Percentiles rank a stretch among this genome's conserved stretches.
These are phyloP conservation scores for Trichosporon sp. DNA, from an alignment of 1,284 basidiomycete genomes.

Conservation along the genomic window DNA sequence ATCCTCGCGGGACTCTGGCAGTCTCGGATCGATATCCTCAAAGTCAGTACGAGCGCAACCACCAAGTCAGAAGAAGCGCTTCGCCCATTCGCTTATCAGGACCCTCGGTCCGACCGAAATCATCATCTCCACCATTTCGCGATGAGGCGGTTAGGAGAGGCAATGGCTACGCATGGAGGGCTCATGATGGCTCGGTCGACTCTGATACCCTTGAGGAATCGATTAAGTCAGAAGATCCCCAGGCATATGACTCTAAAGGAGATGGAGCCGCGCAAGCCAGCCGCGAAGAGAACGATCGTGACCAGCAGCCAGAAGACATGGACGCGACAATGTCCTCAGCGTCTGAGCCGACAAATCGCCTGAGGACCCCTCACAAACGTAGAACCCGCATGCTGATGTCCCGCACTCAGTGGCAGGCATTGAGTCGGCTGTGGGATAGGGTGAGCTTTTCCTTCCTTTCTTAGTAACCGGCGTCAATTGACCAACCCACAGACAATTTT, in stretches of 20 bases:
- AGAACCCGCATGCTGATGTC: constrained; percentile 32
- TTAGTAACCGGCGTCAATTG: too few species aligned
- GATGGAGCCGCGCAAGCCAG: not conserved
- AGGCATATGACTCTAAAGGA: not conserved
- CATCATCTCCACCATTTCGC: not conserved
- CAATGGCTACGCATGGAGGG: not conserved
- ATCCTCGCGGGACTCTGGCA: too few species aligned
- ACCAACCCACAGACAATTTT: constrained; percentile 46
- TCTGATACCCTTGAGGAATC: not conserved
- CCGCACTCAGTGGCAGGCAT: constrained; percentile 16
- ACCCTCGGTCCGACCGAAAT: not conserved
- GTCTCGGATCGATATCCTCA: too few species aligned
- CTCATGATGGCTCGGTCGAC: not conserved
- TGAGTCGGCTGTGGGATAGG: constrained; percentile 20
- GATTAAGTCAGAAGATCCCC: not conserved
- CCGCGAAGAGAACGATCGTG: not conserved
- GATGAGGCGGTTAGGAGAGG: not conserved
- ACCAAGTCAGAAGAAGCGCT: not conserved
- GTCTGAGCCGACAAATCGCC: constrained; percentile 1
- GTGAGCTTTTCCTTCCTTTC: too few species aligned
- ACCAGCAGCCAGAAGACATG: not conserved
- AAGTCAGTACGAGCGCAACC: not conserved
- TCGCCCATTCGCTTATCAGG: not conserved
- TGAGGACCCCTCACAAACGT: constrained; percentile 9
- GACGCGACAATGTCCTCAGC: not conserved